Evolutionary conservation across 1,284 basidiomycete species (phyloP), one percentile per base, ranked within the genome.

Genomic region (Boletus albobrunnescens): DNA sequence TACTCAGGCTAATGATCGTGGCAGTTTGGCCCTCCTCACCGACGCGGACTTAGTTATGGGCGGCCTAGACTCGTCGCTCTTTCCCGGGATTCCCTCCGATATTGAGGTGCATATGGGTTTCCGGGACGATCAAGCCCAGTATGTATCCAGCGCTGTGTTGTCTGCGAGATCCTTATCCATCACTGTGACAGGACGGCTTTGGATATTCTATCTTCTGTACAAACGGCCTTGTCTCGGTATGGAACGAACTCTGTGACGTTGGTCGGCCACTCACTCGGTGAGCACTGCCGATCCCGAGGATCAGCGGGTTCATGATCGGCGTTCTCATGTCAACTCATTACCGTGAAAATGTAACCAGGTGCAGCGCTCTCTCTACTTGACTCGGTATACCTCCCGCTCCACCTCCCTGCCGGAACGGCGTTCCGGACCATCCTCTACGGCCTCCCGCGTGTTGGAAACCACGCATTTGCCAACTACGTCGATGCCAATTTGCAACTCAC

Each of bases 381-480:
- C 36, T 60, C 68, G 0, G 59, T 73, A 16, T 75, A 65, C 52
- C 64, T 76, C 14, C 61, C 58, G 2, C 47, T 68, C 9, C 58
- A 67, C 22, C 60, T 75, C 5, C 67, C 73, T 3, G 32, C 59
- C 0, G 54, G 53, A 23, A 68, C 62, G 6, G 47, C 53, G 2
- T 58, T 73, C 53, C 55, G 56, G 24, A 59, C 59, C 8, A 61
- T 79, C 32, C 64, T 67, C 0, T 82, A 77, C 51, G 79, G 78
- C 19, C 69, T 81, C 61, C 84, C 84, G 16, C 72, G 83, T 32
- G 81, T 84, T 30, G 83, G 82, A 9, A 84, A 85, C 57, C 71
- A 76, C 53, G 76, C 66, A 0, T 82, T 80, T 49, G 81, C 80
- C 1, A 52, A 79, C 55, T 82, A 76, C 50, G 72, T 84, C 17